These are phyloP conservation scores for Exophiala xenobiotica DNA, from an alignment of 2,329 filamentous ascomycete species.

Conservation along the genomic window DNA sequence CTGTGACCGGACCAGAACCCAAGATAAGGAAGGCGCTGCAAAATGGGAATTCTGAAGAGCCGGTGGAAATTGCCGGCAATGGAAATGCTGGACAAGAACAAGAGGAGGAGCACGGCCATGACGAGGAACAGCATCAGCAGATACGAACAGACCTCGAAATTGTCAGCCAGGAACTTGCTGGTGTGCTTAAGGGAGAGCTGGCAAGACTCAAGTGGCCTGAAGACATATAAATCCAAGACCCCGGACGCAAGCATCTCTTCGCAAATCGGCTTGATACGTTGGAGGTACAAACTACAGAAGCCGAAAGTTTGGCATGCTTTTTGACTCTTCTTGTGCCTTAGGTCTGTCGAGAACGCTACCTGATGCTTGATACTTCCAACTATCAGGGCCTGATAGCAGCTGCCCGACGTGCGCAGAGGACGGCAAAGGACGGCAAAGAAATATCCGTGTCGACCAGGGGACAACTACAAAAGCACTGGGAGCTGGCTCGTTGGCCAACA, in stretches of 20 bases:
- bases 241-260: too few species aligned
- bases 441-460: too few species aligned
- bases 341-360: too few species aligned
- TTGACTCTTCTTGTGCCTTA: too few species aligned
- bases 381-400: too few species aligned
- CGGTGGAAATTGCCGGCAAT: conserved; percentile 4
- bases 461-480: too few species aligned
- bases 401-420: too few species aligned
- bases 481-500: neutral
- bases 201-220: conserved; percentile 29
- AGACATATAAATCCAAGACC: conserved; percentile 22
- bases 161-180: conserved; percentile 28
- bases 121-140: conserved; percentile 17
- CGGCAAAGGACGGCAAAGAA: too few species aligned
- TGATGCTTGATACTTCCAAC: too few species aligned
- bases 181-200: conserved; percentile 25
- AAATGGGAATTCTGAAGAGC: conserved; percentile 5
- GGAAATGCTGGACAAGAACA: neutral
- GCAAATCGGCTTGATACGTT: too few species aligned
- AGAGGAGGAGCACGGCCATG: conserved; percentile 7
- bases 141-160: conserved; percentile 28
- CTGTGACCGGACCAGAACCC: conserved; percentile 29
- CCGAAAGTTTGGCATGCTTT: too few species aligned
- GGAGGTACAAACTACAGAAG: too few species aligned
- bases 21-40: neutral